Evolutionary conservation across 306 rosid genomes (phyloP).

Genomic region (Begonia masoniana): DNA sequence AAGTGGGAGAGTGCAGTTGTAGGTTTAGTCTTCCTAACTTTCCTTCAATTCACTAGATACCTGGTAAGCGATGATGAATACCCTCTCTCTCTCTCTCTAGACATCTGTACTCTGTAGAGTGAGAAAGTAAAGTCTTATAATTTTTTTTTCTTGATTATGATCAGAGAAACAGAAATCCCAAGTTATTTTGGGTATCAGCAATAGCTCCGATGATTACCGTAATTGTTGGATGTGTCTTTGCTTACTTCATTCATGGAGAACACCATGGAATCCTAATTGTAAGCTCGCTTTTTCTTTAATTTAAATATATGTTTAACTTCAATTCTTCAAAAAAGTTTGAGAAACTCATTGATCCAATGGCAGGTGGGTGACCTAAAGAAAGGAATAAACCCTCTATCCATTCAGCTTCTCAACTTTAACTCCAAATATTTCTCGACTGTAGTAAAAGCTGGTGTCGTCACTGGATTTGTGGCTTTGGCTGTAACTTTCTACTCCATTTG

Average conservation of each 20-base stretch:
- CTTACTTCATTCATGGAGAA: constrained; percentile 38
- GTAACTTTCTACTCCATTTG: constrained; percentile 11
- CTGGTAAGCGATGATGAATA: constrained; percentile 23
- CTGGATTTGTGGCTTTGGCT: constrained; percentile 65
- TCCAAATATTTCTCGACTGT: constrained; percentile 29
- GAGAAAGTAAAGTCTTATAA: background rate
- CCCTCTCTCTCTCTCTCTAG: background rate
- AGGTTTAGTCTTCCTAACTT: constrained; percentile 35
- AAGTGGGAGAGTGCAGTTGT: constrained; percentile 57
- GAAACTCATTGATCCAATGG: background rate
- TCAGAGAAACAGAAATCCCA: constrained; percentile 45
- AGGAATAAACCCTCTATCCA: constrained; percentile 66
- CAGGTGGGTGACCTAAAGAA: constrained; percentile 73
- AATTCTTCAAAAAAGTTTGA: no score
- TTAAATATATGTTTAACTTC: background rate
- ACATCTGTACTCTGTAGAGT: background rate
- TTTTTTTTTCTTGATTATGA: background rate
- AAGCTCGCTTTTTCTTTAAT: constrained; percentile 6
- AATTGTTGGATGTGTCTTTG: constrained; percentile 34
- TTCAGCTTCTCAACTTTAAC: constrained; percentile 36
- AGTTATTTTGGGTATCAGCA: constrained; percentile 80
- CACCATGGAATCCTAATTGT: constrained; percentile 63
- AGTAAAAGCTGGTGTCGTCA: constrained; percentile 34
- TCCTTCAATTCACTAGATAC: constrained; percentile 37
- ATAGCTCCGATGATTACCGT: constrained; percentile 58